Base-by-base conservation (phyloP, 768 basidiomycete species). In the Tylopilus balloui region DNA sequence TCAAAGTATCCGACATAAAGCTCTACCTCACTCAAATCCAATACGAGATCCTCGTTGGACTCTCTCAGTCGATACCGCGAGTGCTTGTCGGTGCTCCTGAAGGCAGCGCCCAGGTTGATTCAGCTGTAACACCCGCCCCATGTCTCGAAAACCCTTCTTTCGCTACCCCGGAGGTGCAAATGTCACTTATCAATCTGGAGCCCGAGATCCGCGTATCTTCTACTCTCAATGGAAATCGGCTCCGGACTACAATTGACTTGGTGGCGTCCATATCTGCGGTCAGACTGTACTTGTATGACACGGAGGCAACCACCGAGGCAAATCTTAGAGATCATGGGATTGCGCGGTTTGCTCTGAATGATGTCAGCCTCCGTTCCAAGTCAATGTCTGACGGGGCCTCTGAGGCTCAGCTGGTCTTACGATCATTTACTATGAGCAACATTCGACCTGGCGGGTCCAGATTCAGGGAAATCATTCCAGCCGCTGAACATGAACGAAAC, bases 401-500 rank as follows among this genome's bases (percentile, higher is more conserved):
- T 51, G 92, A 96, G 65, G 84, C 87, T 3, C 93, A 96, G 67
- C 71, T 97, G 41, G 76, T 92, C 23, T 69, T 97, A n/a, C 82
- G 84, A 58, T 94, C 95, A 0, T 86, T 98, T 61, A 92, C 92
- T 1, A 86, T 97, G 76, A 83, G 79, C 66, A 94, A 95, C 63
- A 97, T 85, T 2, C 77, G 86, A 45, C 79, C 88, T 0, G 90
- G 91, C 7, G 73, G 74, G 40, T 88, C 91, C 21, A 85, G 79
- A 59, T 97, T 93, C 73, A 81, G 93, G 35, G 94, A 98, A 66
- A 93, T 99, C 48, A 89, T 99, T 52, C 95, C 96, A 12, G 85
- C 92, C 6, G 87, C 91, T 13, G 79, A 84, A 48, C 92, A 96
- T 58, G 79, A 85, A 51, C 75, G 88, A 43, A 93, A 94, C 51